phyloP scores from a whole-genome alignment of 306 rosid genomes.

The Benincasa hispida region DNA sequence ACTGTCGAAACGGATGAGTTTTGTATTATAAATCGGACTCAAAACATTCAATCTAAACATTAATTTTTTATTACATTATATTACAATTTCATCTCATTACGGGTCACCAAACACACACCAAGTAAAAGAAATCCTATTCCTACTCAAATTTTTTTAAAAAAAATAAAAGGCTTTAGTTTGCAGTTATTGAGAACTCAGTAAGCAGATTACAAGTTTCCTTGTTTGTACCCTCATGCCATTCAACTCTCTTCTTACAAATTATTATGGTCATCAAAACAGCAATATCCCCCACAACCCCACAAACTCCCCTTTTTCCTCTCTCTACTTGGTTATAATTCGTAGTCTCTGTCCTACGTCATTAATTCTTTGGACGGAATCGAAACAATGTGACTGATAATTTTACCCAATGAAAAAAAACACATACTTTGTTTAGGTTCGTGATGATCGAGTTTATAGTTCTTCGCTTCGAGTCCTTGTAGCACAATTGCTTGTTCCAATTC shows the following conservation, averaged over 20 bases:
- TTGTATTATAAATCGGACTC: too few species aligned
- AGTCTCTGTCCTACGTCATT: constrained; percentile 30
- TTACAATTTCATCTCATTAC: too few species aligned
- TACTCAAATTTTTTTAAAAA: background rate
- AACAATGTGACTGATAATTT: background rate
- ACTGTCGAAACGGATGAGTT: too few species aligned
- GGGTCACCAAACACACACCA: too few species aligned
- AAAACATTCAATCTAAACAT: too few species aligned
- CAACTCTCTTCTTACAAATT: constrained; percentile 33
- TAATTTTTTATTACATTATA: too few species aligned
- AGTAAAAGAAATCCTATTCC: constrained; percentile 15
- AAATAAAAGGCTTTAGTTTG: constrained; percentile 26
- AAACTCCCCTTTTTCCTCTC: constrained; percentile 11
- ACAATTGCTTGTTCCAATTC: constrained; percentile 90
- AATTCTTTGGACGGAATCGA: too few species aligned
- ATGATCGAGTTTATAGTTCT: constrained; percentile 43
- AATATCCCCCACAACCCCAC: constrained; percentile 1
- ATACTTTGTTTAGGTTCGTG: constrained; percentile 65
- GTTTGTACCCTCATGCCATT: constrained; percentile 53
- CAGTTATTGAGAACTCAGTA: constrained; percentile 56
- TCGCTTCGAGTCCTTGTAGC: constrained; percentile 41
- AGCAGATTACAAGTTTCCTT: constrained; percentile 33
- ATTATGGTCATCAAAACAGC: constrained; percentile 41
- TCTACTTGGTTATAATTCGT: constrained; percentile 22
- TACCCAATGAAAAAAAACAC: background rate